Conservation (phyloP, 495 filamentous ascomycete species). For the Immersiella caudata region DNA sequence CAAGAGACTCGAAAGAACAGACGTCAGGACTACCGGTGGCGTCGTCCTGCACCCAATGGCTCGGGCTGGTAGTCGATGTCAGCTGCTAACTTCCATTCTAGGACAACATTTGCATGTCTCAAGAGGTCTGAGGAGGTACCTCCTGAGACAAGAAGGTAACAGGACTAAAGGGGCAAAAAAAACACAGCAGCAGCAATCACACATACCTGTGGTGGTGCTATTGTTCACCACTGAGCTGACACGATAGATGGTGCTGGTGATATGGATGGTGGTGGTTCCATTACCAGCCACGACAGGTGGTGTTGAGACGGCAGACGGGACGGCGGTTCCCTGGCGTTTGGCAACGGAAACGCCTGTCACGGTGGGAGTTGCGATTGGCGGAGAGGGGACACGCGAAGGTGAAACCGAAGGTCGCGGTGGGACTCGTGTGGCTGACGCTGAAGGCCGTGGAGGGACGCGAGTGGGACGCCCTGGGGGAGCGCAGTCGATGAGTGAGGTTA, state of each 20-base stretch:
- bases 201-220: slow-evolving; percentile 4
- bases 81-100: too few species aligned
- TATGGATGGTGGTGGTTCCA: slow-evolving; percentile 10
- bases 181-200: too few species aligned
- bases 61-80: too few species aligned
- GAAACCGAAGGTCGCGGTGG: background rate
- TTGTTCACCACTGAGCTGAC: slow-evolving; percentile 2
- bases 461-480: background rate
- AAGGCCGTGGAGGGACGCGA: background rate
- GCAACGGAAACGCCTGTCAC: background rate
- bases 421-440: background rate
- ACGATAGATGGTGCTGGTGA: slow-evolving; percentile 11
- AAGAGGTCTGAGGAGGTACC: too few species aligned
- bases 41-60: background rate
- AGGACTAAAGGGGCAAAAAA: too few species aligned
- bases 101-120: too few species aligned
- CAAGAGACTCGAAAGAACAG: background rate
- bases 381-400: background rate
- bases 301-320: background rate
- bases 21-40: background rate
- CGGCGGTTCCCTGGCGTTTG: background rate
- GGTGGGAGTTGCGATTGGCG: background rate
- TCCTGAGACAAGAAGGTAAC: too few species aligned
- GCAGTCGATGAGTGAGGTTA: slow-evolving; percentile 17
- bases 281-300: background rate